phyloP scores from a whole-genome alignment of 768 basidiomycete genomes.

The Steccherinum ochraceum region DNA sequence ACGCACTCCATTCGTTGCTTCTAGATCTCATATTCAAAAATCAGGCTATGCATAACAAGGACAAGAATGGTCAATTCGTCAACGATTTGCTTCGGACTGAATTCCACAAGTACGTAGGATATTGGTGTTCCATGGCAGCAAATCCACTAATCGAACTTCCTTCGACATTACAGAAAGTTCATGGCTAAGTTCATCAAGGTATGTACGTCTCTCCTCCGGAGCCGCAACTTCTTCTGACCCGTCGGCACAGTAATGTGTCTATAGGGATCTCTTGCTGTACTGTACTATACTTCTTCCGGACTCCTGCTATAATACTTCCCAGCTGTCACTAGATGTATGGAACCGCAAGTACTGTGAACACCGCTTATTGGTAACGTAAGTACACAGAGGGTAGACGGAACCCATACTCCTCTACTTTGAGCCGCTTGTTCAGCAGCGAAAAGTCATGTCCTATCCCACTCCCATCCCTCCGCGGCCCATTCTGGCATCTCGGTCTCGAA shows the following conservation, averaged over 20 bases:
- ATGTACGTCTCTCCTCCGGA: conserved; percentile 9
- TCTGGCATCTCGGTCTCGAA: conserved; percentile 85
- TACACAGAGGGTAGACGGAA: too few relatives aligned
- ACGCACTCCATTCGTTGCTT: not conserved
- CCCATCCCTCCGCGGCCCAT: conserved; percentile 78
- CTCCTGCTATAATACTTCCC: not conserved
- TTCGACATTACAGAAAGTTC: conserved; percentile 60
- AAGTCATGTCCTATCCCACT: conserved; percentile 41
- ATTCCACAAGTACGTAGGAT: conserved; percentile 85
- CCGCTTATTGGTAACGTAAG: too few relatives aligned
- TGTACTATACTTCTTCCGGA: not conserved
- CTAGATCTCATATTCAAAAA: conserved; percentile 97
- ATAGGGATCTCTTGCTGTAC: not conserved
- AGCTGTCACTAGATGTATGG: not conserved
- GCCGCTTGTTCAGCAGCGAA: not conserved
- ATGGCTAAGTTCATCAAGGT: conserved; percentile 91
- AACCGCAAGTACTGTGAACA: not conserved
- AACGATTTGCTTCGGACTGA: conserved; percentile 93
- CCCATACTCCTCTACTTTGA: not conserved
- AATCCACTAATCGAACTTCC: not conserved
- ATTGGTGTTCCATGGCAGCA: too few relatives aligned
- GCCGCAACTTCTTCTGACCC: not conserved
- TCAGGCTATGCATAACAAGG: conserved; percentile 69
- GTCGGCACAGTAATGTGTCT: not conserved
- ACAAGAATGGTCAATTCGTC: conserved; percentile 75